Conservation (phyloP, 768 basidiomycete genomes). For the Lactarius akahatsu region DNA sequence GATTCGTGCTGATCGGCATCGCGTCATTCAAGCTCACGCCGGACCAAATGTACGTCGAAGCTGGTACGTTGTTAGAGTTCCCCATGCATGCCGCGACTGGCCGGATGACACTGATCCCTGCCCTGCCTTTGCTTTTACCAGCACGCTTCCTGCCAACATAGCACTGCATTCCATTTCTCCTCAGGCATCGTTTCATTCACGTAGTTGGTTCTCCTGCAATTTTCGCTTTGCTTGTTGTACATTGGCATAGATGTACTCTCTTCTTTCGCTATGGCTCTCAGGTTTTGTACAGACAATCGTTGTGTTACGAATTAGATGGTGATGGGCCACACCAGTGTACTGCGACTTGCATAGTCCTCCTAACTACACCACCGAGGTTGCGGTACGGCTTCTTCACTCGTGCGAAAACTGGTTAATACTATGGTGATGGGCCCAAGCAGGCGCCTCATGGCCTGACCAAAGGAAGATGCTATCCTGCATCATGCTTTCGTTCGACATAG, state of each 20-base stretch:
- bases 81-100: too few species aligned
- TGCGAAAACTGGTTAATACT: too few species aligned
- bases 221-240: background rate
- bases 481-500: too few species aligned
- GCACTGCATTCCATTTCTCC: background rate
- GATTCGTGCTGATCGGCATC: slow-evolving; percentile 79
- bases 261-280: background rate
- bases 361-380: background rate
- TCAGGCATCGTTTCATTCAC: background rate
- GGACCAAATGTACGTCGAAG: slow-evolving; percentile 67
- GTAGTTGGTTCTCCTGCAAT: background rate
- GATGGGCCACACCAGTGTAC: background rate
- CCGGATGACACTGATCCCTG: background rate
- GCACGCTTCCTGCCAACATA: slow-evolving; percentile 20
- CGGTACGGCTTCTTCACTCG: too few species aligned
- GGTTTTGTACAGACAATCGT: background rate
- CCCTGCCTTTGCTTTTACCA: background rate
- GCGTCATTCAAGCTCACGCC: slow-evolving; percentile 66
- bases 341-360: background rate
- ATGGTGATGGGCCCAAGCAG: too few species aligned
- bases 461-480: too few species aligned
- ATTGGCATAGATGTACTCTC: background rate
- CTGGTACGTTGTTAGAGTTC: slow-evolving; percentile 49
- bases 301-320: background rate
- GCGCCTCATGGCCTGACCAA: too few species aligned